Base-by-base conservation (phyloP, 73 alveolate genomes). In the Tetrahymena malaccensis region DNA sequence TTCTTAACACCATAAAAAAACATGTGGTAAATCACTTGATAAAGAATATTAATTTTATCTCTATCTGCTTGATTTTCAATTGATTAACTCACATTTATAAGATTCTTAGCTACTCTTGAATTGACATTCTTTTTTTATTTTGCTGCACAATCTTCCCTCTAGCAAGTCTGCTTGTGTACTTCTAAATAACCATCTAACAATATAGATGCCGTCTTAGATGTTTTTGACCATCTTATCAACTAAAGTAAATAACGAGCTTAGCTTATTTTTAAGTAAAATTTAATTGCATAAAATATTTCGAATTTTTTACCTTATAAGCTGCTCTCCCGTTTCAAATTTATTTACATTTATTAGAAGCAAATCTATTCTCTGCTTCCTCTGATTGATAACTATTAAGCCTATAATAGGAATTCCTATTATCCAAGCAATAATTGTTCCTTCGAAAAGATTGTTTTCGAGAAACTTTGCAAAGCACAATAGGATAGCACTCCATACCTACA, bases 341-440 rank as follows among this genome's bases (percentile, higher is more conserved):
- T 95, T 95, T 31, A 95, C 85, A 95, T 95, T 95, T 6, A 95
- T 37, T 12, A 95, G 93, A 6, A 95, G 85, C 4, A 95, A 35
- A 95, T 95, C 97, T 56, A 84, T 85, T 55, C 94, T 94, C 57
- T 70, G 33, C 31, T 95, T 95, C 33, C 94, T 94, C 70, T 94
- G 43, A 55, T 94, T 95, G 34, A 95, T n/a, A 13, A 95, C 94
- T 43, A 94, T 94, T 11, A 95, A 70, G 21, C 93, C 34, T 93
- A 95, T 44, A 34, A 95, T 56, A 31, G 97, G 97, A 35, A 95
- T 55, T 9, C 97, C 97, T 33, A 94, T 94, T 10, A 95, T 37
- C 95, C 97, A 95, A 44, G 97, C 97, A 33, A 85, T 85, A 38
- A 95, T 94, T 3, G 97, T 95, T 43, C 97, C 97, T 85, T 35